A percentile compares a stretch with the other conserved stretches of the same genome.
phyloP scores from a whole-genome alignment of 2,329 filamentous ascomycete species.

The Aspergillus amoenus region DNA sequence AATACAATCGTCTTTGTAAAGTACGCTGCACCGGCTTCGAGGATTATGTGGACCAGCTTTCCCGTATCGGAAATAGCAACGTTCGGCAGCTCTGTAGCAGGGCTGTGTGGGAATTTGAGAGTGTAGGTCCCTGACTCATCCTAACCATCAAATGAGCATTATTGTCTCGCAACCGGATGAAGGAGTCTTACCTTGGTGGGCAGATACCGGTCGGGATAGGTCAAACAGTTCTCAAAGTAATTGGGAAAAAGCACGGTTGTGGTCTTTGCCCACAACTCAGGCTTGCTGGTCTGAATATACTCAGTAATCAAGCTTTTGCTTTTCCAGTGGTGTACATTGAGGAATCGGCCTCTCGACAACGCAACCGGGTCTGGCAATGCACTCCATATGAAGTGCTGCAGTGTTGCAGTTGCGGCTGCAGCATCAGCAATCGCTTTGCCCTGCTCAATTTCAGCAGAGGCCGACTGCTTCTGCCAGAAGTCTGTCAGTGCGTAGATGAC shows the following conservation, averaged over 20 bases:
- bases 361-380: conserved; percentile 10
- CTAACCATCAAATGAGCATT: background rate
- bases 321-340: conserved; percentile 5
- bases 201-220: conserved; percentile 7
- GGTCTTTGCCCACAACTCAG: conserved; percentile 11
- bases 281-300: background rate
- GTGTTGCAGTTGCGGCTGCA: conserved; percentile 1
- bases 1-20: conserved; percentile 12
- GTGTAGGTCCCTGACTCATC: background rate
- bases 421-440: conserved; percentile 14
- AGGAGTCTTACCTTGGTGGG: background rate
- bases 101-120: background rate
- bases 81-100: background rate
- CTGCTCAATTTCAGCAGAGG: conserved; percentile 8
- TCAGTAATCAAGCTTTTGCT: background rate
- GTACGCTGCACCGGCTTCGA: conserved; percentile 1
- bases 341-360: conserved; percentile 5
- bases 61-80: background rate
- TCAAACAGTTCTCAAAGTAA: conserved; percentile 16
- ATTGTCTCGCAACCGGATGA: background rate
- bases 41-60: background rate
- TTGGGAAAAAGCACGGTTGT: background rate
- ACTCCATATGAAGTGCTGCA: conserved; percentile 14
- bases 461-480: conserved; percentile 15
- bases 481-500: conserved; percentile 14